Evolutionary conservation across 441 rosid species (phyloP).

Genomic region (Metrosideros polymorpha): DNA sequence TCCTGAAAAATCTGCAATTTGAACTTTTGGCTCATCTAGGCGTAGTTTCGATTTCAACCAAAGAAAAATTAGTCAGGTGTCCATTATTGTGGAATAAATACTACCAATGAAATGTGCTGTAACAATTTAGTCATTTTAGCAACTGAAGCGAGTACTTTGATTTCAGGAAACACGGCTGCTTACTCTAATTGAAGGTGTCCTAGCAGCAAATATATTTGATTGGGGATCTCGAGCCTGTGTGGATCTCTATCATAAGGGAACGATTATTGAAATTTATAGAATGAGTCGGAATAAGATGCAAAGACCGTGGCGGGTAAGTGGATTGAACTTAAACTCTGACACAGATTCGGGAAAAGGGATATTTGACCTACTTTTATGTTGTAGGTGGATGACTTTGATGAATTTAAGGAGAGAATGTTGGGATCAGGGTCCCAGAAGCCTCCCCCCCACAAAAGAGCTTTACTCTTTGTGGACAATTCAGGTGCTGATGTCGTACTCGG

Average conservation of each 20-base stretch:
- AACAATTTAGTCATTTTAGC: not conserved
- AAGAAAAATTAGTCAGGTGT: not conserved
- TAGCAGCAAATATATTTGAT: slow-evolving; percentile 98
- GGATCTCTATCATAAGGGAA: slow-evolving; percentile 95
- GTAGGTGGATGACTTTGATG: slow-evolving; percentile 95
- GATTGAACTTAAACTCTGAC: slow-evolving; percentile 4
- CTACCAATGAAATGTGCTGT: not conserved
- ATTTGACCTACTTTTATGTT: not conserved
- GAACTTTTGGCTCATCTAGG: not conserved
- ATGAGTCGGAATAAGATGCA: slow-evolving; percentile 99
- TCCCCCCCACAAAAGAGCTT: slow-evolving; percentile 75
- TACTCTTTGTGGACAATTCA: slow-evolving; percentile 96
- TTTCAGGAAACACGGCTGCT: slow-evolving; percentile 86
- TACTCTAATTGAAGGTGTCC: slow-evolving; percentile 87
- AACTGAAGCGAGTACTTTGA: not conserved
- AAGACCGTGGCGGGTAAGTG: slow-evolving; percentile 90
- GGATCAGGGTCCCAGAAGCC: slow-evolving; percentile 60
- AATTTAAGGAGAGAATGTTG: slow-evolving; percentile 81
- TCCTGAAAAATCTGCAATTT: not conserved
- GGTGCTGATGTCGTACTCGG: slow-evolving; percentile 96
- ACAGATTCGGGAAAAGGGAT: not conserved
- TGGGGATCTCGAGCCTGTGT: slow-evolving; percentile 99
- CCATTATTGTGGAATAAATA: not conserved
- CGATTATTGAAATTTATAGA: slow-evolving; percentile 94
- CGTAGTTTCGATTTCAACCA: not conserved